Evolutionary conservation across 1,284 basidiomycete genomes (phyloP).

Genomic region (Trichosporon asahii): DNA sequence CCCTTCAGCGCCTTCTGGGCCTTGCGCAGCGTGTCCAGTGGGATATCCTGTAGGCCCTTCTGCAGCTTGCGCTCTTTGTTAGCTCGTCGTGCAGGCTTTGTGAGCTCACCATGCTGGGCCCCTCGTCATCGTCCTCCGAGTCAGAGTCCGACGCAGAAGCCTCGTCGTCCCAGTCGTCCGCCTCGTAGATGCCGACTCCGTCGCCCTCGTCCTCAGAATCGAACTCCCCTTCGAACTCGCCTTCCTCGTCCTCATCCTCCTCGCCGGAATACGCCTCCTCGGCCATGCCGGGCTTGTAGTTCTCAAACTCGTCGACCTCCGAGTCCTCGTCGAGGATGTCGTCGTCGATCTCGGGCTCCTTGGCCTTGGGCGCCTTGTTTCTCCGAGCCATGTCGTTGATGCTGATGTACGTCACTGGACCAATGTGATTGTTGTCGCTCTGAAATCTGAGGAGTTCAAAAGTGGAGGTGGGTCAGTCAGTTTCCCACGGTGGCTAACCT

Average conservation of each 20-base stretch:
- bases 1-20: constrained; percentile 19
- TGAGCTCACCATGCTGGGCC: constrained; percentile 29
- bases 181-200: constrained; percentile 43
- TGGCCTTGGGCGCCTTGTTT: neutral
- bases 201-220: constrained; percentile 32
- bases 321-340: constrained; percentile 42
- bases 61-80: constrained; percentile 22
- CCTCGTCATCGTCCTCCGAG: constrained; percentile 16
- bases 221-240: constrained; percentile 53
- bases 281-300: constrained; percentile 21
- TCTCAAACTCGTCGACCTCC: constrained; percentile 47
- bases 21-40: constrained; percentile 54
- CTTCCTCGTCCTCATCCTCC: constrained; percentile 57
- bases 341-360: constrained; percentile 27
- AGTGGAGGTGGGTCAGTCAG: neutral
- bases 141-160: constrained; percentile 36
- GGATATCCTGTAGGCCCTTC: constrained; percentile 25
- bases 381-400: neutral
- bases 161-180: constrained; percentile 47
- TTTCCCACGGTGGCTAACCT: neutral
- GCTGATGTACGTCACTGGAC: neutral
- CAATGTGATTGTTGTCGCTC: neutral
- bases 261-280: constrained; percentile 55
- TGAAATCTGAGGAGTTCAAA: neutral
- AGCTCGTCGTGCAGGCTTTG: too few relatives aligned